Base-by-base conservation (phyloP, 169 alveolate genomes). In the Cryptosporidium andersoni region DNA sequence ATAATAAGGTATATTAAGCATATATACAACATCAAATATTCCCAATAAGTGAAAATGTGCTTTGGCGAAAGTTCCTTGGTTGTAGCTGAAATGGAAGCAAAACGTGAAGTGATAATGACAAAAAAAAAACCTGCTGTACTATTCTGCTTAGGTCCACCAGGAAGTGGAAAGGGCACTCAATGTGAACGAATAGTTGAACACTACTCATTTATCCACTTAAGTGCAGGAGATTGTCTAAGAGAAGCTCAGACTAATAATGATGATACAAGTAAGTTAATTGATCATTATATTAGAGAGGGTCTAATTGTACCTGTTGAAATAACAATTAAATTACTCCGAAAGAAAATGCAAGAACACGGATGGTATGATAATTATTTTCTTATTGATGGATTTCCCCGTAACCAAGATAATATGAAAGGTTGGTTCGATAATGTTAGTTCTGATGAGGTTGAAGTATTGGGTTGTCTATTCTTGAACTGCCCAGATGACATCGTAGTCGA, bases 371-470 rank as follows among this genome's bases (percentile, higher is more conserved):
- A 91, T 39, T 89, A 88, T 53, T 93, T 97, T 65, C 81, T 97
- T 37, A 93, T 97, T 65, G 99, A 97, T 89, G 99, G 99, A 2
- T 97, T 96, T 91, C 99, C 99, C 1, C 91, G 99, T 81, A 97
- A 95, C 80, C 81, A 90, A 74, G 97, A 96, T 64, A 92, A 95
- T 66, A 80, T 91, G 45, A 88, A 85, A 11, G 96, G 96, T 4
- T 94, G 98, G 98, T 80, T 88, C 51, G 90, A 88, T 11, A 90
- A 89, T 80, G 89, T 91, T 53, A 80, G 80, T 45, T 65, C 56
- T 34, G 82, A 88, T 37, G 82, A 92, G 48, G 94, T 92, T 4
- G 81, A 88, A 45, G 82, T 80, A 64, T 51, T 66, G 36, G 89
- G 89, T 55, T 81, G 92, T 67, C 51, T 93, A 14, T 92, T 89